These are phyloP conservation scores for Volutella citrinella DNA, from an alignment of 2,329 filamentous ascomycete genomes.

Conservation along the genomic window DNA sequence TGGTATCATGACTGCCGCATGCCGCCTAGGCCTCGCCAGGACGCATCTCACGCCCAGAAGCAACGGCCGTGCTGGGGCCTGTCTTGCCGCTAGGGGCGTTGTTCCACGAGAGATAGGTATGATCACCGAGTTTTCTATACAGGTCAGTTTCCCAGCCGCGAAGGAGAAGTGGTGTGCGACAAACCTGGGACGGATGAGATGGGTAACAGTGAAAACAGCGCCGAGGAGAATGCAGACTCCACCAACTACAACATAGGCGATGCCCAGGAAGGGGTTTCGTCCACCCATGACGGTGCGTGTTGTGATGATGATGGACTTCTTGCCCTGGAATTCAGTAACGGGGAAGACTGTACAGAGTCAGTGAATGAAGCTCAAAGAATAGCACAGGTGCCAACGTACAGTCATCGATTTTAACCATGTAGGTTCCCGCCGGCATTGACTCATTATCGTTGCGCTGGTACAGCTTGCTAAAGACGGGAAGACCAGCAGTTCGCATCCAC, in stretches of 20 bases:
- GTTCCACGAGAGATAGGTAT: conserved; percentile 97
- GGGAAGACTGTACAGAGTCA: conserved; percentile 64
- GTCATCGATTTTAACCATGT: conserved; percentile 72
- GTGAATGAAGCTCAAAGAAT: conserved; percentile 5
- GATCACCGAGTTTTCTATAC: conserved; percentile 90
- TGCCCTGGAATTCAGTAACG: conserved; percentile 74
- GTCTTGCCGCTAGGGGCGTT: conserved; percentile 48
- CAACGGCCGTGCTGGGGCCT: conserved; percentile 41
- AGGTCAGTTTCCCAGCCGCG: no score
- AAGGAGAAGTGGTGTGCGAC: no score
- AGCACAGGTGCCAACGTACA: conserved; percentile 53
- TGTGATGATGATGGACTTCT: conserved; percentile 85
- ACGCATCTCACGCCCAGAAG: conserved; percentile 56
- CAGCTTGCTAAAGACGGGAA: conserved; percentile 93
- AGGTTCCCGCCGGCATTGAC: conserved; percentile 66
- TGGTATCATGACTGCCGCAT: conserved; percentile 24
- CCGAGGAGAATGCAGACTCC: conserved; percentile 90
- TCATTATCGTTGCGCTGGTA: conserved; percentile 75
- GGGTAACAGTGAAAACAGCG: conserved; percentile 81
- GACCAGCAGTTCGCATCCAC: conserved; percentile 96
- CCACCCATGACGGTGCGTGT: conserved; percentile 92
- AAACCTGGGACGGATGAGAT: conserved; percentile 86
- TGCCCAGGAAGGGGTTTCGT: conserved; percentile 92
- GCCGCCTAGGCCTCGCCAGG: conserved; percentile 40
- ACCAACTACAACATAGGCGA: conserved; percentile 91